phyloP scores from a whole-genome alignment of 2,329 filamentous ascomycete species.

The Ascochyta pisi region DNA sequence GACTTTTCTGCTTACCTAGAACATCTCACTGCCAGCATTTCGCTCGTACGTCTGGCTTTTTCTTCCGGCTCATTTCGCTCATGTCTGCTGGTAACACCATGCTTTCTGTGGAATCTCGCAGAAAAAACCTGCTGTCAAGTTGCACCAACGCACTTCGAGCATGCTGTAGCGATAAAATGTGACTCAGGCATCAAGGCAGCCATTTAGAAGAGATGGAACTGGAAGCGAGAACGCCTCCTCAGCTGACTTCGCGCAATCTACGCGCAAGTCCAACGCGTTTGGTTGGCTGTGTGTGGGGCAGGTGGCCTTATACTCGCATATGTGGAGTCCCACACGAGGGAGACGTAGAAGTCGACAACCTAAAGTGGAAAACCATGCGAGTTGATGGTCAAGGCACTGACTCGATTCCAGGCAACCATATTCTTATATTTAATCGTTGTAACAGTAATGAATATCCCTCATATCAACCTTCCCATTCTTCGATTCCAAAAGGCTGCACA shows the following conservation, averaged over 20 bases:
- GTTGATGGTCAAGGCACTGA: background rate
- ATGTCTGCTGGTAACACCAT: too few relatives aligned
- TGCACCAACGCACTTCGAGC: too few relatives aligned
- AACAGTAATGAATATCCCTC: background rate
- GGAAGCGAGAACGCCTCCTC: background rate
- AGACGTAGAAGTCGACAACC: background rate
- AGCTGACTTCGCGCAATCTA: constrained; percentile 9
- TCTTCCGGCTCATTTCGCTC: too few relatives aligned
- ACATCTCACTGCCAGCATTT: too few relatives aligned
- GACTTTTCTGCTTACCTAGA: too few relatives aligned
- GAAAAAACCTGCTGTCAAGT: too few relatives aligned
- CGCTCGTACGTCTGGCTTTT: too few relatives aligned
- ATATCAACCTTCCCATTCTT: background rate
- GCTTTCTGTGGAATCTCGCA: too few relatives aligned
- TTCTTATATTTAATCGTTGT: background rate
- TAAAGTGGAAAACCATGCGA: constrained; percentile 1
- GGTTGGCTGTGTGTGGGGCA: background rate
- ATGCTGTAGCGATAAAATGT: background rate
- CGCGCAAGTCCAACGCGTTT: constrained; percentile 1
- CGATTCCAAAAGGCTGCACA: background rate
- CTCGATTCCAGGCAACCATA: constrained; percentile 6
- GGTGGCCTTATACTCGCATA: background rate
- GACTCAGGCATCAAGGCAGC: constrained; percentile 1
- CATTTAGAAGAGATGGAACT: background rate
- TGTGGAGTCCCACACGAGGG: background rate